Conservation (phyloP, 2,329 filamentous ascomycete genomes). For the Dactylonectria macrodidyma region DNA sequence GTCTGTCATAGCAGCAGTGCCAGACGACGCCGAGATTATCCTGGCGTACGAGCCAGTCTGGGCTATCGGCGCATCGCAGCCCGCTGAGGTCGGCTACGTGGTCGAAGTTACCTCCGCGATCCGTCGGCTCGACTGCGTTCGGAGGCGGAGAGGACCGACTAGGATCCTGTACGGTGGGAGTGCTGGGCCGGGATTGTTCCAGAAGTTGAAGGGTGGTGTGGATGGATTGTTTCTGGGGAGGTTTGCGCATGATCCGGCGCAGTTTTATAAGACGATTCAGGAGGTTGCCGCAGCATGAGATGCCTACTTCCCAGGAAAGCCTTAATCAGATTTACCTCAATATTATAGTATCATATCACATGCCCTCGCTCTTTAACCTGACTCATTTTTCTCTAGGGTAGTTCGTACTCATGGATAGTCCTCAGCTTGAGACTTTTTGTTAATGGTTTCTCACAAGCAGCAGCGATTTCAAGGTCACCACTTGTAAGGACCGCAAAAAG, state of each 20-base stretch:
- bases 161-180: constrained; percentile 88
- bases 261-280: constrained; percentile 78
- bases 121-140: constrained; percentile 66
- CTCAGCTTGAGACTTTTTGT: too few species aligned
- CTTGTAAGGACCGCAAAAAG: too few species aligned
- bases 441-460: too few species aligned
- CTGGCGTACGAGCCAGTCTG: constrained; percentile 92
- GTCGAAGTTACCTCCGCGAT: constrained; percentile 78
- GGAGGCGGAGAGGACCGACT: constrained; percentile 67
- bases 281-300: constrained; percentile 72
- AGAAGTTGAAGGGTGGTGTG: constrained; percentile 75
- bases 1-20: constrained; percentile 73
- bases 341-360: too few species aligned
- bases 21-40: constrained; percentile 76
- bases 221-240: constrained; percentile 87
- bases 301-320: background rate
- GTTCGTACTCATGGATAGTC: too few species aligned
- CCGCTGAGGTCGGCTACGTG: constrained; percentile 81
- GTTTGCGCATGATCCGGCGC: constrained; percentile 83
- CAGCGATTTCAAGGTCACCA: too few species aligned
- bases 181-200: constrained; percentile 84
- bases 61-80: constrained; percentile 84
- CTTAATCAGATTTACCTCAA: background rate
- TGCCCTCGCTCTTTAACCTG: background rate
- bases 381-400: background rate